These are phyloP conservation scores for Candida parachauliodes DNA, from an alignment of 805 yeast genomes.

Conservation along the genomic window DNA sequence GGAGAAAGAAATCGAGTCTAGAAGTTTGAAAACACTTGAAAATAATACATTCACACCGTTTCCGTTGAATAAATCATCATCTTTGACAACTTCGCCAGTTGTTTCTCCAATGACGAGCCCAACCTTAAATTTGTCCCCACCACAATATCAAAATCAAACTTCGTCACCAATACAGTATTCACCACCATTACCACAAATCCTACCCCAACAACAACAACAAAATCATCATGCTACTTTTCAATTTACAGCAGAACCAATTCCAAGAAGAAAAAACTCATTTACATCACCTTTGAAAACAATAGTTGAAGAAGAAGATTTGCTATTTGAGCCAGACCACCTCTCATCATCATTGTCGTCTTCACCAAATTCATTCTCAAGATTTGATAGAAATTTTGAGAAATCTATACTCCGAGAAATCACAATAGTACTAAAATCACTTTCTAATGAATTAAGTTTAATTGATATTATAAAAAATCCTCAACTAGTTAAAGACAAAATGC, in stretches of 20 bases:
- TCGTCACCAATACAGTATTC: no score
- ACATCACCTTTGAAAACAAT: conserved; percentile 8
- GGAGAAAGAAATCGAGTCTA: conserved; percentile 1
- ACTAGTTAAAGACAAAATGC: background rate
- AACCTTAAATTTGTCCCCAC: background rate
- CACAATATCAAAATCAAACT: no score
- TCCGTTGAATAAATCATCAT: conserved; percentile 8
- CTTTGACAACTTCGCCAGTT: no score
- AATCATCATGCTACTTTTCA: background rate
- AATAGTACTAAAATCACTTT: background rate
- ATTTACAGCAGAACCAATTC: background rate
- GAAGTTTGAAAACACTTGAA: background rate
- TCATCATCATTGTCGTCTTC: background rate
- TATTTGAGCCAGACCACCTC: conserved; percentile 2
- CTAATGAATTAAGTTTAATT: conserved; percentile 2
- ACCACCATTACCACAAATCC: no score
- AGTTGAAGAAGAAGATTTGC: conserved; percentile 8
- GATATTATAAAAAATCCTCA: conserved; percentile 7
- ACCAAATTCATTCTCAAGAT: background rate
- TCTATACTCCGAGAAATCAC: background rate
- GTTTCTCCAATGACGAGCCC: conserved; percentile 2
- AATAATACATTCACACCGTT: conserved; percentile 7
- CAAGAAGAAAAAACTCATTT: background rate
- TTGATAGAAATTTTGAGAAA: conserved; percentile 1
- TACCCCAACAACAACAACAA: no score